These are phyloP conservation scores for Fusarium decemcellulare DNA, from an alignment of 2,329 filamentous ascomycete species.

Conservation along the genomic window DNA sequence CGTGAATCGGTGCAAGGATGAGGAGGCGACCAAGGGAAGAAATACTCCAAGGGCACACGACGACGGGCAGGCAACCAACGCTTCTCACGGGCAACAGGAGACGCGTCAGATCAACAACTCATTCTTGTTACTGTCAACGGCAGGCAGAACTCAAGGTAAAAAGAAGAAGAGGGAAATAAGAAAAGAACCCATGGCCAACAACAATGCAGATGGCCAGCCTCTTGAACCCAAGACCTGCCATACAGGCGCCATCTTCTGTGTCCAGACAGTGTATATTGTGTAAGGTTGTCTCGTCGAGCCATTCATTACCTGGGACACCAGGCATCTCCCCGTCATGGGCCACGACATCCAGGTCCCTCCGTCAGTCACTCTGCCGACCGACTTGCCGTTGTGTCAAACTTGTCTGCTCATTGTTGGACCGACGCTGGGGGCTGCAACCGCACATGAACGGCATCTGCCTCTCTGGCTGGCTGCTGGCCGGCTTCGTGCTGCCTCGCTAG, in stretches of 20 bases:
- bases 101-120: not conserved
- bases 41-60: too few relatives aligned
- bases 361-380: constrained; percentile 16
- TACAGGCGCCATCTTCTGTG: constrained; percentile 21
- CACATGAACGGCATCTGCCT: constrained; percentile 28
- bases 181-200: not conserved
- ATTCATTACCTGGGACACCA: not conserved
- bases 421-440: constrained; percentile 32
- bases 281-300: constrained; percentile 3
- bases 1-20: not conserved
- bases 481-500: constrained; percentile 36
- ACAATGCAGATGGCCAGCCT: constrained; percentile 2
- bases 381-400: constrained; percentile 37
- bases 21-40: not conserved
- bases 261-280: constrained; percentile 31
- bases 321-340: not conserved
- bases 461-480: constrained; percentile 32
- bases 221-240: not conserved
- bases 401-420: constrained; percentile 34
- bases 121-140: not conserved
- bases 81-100: not conserved
- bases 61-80: not conserved
- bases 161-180: too few relatives aligned
- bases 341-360: not conserved
- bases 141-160: not conserved